Evolutionary conservation across 495 filamentous ascomycete genomes (phyloP), one percentile per base, ranked within the genome.

Genomic region (Penicillium longicatenatum): DNA sequence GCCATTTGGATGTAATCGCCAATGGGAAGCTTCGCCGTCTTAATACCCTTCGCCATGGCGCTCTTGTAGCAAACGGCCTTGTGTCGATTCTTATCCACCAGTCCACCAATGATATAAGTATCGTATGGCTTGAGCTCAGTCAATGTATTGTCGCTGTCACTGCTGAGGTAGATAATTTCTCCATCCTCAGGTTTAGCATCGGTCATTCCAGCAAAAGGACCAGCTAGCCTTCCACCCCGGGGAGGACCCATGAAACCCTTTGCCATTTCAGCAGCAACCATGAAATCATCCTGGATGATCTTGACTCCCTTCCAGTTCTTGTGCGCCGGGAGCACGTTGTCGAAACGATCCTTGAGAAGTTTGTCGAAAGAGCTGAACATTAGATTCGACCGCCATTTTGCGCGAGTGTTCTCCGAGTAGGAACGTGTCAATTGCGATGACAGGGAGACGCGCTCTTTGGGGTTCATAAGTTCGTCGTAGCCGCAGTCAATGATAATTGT

Each of bases 51-150:
- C 39, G 88, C 83, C 51, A 79, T 77, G 0, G 95, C 94, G 41
- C 86, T 79, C 62, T 89, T 88, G 78, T 96, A 93, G 76, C 94
- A 98, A 12, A 96, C 75, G 1, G 89, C 93, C 72, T 99, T 99
- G 70, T 99, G 84, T 21, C 94, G 80, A 65, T 99, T 99, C 73
- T 89, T 89, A 69, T 99, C 94, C 22, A 99, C 95, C 24, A 99
- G 75, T 0, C 93, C 94, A 19, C 94, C 94, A 54, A 99, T 89
- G 35, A 99, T 89, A 67, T 99, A 99, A 44, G 84, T 92, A 37
- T 86, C 91, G 74, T 92, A 88, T 0, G 91, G 87, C 70, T 90
- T 89, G 22, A 98, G 81, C 46, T 87, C 78, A 1, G 86, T 83
- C 29, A 99, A 73, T 0, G 89, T 96, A 50, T 96, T 79, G 0